phyloP scores from a whole-genome alignment of 805 yeast species.

The Myxozyma melibiosi region DNA sequence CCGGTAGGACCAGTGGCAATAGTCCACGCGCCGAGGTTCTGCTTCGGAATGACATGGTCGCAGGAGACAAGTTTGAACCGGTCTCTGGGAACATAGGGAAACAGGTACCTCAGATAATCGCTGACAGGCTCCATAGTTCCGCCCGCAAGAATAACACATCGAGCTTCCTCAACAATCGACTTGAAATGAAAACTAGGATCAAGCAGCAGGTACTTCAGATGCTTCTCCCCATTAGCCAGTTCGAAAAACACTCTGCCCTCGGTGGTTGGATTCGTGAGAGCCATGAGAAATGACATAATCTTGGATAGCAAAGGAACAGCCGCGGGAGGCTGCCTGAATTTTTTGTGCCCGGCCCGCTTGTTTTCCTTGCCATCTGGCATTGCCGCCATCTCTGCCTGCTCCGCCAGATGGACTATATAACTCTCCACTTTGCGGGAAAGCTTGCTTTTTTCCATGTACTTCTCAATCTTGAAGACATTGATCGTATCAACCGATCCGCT shows the following conservation, averaged over 20 bases:
- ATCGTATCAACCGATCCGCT: conserved; percentile 67
- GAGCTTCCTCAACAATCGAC: conserved; percentile 63
- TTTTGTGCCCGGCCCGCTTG: neutral
- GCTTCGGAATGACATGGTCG: conserved; percentile 79
- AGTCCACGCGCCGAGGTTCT: conserved; percentile 64
- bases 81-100: conserved; percentile 55
- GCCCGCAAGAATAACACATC: conserved; percentile 81
- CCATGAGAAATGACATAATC: conserved; percentile 62
- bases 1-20: conserved; percentile 42
- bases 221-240: conserved; percentile 36
- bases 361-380: conserved; percentile 11
- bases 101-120: conserved; percentile 68
- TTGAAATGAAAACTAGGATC: conserved; percentile 76
- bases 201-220: conserved; percentile 68
- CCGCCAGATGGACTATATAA: conserved; percentile 43
- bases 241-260: conserved; percentile 83
- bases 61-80: conserved; percentile 64
- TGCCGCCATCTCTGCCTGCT: neutral
- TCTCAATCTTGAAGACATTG: conserved; percentile 67
- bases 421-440: conserved; percentile 82
- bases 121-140: conserved; percentile 88
- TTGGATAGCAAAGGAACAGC: conserved; percentile 63
- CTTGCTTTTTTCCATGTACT: conserved; percentile 66
- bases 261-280: conserved; percentile 69
- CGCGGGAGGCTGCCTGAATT: neutral